These are phyloP conservation scores for Aspergillus quadrilineatus DNA, from an alignment of 2,329 filamentous ascomycete genomes.

Conservation along the genomic window DNA sequence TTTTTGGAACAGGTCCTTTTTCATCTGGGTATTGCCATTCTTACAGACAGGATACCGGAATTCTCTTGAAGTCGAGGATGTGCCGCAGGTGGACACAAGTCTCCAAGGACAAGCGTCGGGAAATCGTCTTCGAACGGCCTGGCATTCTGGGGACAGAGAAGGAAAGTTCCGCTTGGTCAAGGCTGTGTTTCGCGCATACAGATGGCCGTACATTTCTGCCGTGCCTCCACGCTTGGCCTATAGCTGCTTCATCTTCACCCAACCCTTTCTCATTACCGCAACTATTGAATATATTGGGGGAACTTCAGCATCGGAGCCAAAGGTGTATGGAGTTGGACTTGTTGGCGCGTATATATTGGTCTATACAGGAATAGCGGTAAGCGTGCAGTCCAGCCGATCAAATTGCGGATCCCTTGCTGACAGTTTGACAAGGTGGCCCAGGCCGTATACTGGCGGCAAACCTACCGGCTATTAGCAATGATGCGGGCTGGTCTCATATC, in stretches of 20 bases:
- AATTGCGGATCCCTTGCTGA: neutral
- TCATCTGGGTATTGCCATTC: neutral
- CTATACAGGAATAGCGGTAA: constrained; percentile 38
- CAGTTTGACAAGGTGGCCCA: constrained; percentile 7
- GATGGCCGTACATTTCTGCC: neutral
- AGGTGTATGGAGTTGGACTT: neutral
- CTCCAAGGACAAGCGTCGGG: neutral
- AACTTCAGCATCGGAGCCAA: neutral
- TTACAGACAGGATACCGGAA: neutral
- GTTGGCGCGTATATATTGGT: constrained; percentile 38
- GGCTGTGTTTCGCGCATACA: neutral
- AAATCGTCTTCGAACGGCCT: neutral
- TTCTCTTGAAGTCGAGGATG: neutral
- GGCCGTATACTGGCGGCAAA: constrained; percentile 19
- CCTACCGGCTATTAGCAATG: neutral
- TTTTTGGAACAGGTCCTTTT: neutral
- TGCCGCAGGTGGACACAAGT: neutral
- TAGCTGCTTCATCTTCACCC: neutral
- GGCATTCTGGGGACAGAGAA: neutral
- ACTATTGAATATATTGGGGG: neutral
- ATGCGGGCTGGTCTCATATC: constrained; percentile 26
- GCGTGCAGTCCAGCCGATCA: neutral
- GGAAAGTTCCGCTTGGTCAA: neutral
- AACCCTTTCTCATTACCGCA: neutral
- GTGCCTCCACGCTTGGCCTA: neutral